Conservation (phyloP, 257 asterid species). For the Apocynum venetum region DNA sequence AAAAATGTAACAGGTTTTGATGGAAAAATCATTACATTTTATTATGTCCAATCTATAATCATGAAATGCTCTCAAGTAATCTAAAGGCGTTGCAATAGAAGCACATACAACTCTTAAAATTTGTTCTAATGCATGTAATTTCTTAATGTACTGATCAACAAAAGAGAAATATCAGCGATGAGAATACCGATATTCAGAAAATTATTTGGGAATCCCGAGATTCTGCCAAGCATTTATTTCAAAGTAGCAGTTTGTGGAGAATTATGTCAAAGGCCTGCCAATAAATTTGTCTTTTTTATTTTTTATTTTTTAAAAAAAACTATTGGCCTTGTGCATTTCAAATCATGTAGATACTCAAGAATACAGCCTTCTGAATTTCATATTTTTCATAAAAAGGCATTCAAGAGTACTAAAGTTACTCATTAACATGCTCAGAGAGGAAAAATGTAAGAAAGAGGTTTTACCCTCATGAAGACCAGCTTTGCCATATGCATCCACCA, state of each 20-base stretch:
- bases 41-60: neutral
- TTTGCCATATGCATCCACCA: slow-evolving; percentile 88
- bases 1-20: too few species aligned
- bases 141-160: too few species aligned
- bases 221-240: neutral
- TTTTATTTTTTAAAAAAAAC: too few species aligned
- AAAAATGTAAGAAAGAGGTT: neutral
- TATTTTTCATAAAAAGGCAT: neutral
- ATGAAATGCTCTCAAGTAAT: neutral
- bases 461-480: slow-evolving; percentile 77
- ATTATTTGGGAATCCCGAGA: neutral
- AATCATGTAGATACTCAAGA: neutral
- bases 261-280: neutral
- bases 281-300: neutral
- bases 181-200: too few species aligned
- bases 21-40: neutral
- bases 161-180: too few species aligned
- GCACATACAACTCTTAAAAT: neutral
- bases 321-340: neutral
- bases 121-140: neutral
- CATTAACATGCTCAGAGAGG: neutral
- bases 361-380: neutral
- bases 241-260: neutral
- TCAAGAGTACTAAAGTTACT: neutral
- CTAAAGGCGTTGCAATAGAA: neutral